Conservation (phyloP, 768 basidiomycete species). For the Gloeophyllum trabeum region DNA sequence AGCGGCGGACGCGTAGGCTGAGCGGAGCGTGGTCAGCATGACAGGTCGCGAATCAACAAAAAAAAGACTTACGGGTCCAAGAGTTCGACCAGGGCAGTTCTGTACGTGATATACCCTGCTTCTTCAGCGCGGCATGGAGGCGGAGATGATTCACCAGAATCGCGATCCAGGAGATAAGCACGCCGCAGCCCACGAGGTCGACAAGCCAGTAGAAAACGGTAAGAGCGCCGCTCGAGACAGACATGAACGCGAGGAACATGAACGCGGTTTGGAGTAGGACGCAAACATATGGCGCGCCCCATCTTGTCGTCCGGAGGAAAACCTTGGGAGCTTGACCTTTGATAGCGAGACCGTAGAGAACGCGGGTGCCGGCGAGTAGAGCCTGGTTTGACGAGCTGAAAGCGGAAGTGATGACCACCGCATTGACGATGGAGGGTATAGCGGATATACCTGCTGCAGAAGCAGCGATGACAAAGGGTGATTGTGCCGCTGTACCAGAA, state of each 20-base stretch:
- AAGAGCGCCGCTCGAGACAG: conserved; percentile 42
- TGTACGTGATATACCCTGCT: background rate
- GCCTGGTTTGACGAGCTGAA: conserved; percentile 54
- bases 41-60: background rate
- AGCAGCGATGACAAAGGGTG: conserved; percentile 29
- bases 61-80: background rate
- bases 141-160: conserved; percentile 45
- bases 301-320: conserved; percentile 53
- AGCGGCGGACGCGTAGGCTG: background rate
- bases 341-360: conserved; percentile 50
- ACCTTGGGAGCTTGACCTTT: conserved; percentile 52
- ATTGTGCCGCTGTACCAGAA: conserved; percentile 13
- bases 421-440: conserved; percentile 19
- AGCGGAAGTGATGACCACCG: conserved; percentile 10
- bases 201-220: conserved; percentile 48
- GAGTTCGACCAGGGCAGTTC: background rate
- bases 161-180: conserved; percentile 56
- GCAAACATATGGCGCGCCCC: conserved; percentile 47
- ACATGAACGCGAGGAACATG: conserved; percentile 39
- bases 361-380: conserved; percentile 55
- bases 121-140: conserved; percentile 33
- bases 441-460: conserved; percentile 18
- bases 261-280: conserved; percentile 35
- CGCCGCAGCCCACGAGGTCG: conserved; percentile 55
- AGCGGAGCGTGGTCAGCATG: background rate